Evolutionary conservation across 768 basidiomycete genomes (phyloP).

Genomic region (Lactifluus pinguis): DNA sequence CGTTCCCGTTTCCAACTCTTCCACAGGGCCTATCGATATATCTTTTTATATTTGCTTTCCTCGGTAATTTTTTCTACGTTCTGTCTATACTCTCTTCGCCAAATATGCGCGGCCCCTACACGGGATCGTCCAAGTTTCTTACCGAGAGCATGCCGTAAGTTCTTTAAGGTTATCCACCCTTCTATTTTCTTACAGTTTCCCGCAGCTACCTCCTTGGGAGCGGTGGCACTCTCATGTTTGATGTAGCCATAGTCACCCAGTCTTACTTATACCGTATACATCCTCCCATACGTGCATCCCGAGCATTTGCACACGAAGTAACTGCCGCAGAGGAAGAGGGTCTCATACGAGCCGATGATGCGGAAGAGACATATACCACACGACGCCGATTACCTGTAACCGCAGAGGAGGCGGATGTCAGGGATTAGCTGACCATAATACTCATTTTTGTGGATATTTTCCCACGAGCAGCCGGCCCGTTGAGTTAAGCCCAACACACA

Average conservation of each 20-base stretch:
- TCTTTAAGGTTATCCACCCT: neutral
- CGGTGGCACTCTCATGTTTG: constrained; percentile 88
- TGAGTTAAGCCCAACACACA: no score
- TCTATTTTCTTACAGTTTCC: neutral
- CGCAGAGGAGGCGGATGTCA: constrained; percentile 3
- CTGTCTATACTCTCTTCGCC: constrained; percentile 80
- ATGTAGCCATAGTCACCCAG: constrained; percentile 85
- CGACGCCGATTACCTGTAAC: constrained; percentile 17
- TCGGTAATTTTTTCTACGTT: constrained; percentile 92
- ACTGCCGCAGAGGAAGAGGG: constrained; percentile 25
- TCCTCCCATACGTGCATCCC: constrained; percentile 24
- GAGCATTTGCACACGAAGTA: constrained; percentile 18
- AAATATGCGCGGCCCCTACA: constrained; percentile 44
- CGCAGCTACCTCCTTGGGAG: constrained; percentile 87
- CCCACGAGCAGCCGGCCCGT: neutral
- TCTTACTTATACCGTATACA: constrained; percentile 64
- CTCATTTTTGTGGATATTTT: neutral
- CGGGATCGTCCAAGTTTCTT: constrained; percentile 56
- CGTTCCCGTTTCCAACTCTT: neutral
- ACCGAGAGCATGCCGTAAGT: constrained; percentile 81
- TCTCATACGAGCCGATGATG: constrained; percentile 10
- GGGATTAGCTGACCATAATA: neutral
- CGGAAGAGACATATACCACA: constrained; percentile 15
- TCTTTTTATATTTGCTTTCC: constrained; percentile 88
- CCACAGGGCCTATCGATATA: constrained; percentile 83